phyloP scores from a whole-genome alignment of 306 rosid genomes.

The Citrullus colocynthis region DNA sequence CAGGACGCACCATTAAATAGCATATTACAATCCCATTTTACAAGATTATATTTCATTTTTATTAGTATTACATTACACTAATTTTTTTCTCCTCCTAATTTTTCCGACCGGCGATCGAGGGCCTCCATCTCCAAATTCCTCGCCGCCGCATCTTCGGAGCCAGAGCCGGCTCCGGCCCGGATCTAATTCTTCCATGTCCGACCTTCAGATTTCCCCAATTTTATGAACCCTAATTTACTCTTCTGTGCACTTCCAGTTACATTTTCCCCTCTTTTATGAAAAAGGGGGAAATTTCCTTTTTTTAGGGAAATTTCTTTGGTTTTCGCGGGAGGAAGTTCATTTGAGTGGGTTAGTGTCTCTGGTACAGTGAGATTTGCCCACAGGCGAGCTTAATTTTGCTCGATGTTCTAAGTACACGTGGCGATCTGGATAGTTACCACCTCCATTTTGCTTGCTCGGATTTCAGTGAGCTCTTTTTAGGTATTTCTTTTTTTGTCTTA shows the following conservation, averaged over 20 bases:
- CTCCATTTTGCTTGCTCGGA: conserved; percentile 31
- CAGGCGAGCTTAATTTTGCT: conserved; percentile 41
- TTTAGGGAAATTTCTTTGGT: conserved; percentile 4
- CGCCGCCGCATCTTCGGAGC: conserved; percentile 27
- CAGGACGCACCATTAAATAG: conserved; percentile 14
- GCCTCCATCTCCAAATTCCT: conserved; percentile 30
- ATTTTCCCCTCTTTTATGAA: conserved; percentile 4
- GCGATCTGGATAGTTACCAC: conserved; percentile 65
- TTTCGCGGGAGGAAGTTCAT: conserved; percentile 13
- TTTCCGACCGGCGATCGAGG: conserved; percentile 39
- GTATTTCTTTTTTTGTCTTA: neutral
- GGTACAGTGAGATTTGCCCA: conserved; percentile 36
- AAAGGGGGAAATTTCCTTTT: neutral
- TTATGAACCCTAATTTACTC: neutral
- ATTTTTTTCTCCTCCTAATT: conserved; percentile 3
- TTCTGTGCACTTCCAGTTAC: conserved; percentile 7
- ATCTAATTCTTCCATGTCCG: conserved; percentile 9
- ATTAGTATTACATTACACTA: conserved; percentile 10
- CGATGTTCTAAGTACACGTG: conserved; percentile 55
- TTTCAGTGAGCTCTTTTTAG: conserved; percentile 42
- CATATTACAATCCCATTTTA: conserved; percentile 10
- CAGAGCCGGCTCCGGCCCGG: conserved; percentile 22
- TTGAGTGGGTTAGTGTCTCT: conserved; percentile 29
- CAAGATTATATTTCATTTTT: conserved; percentile 11
- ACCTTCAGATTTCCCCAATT: conserved; percentile 1